Conservation (phyloP, 257 asterid genomes). For the Cruciata laevipes region DNA sequence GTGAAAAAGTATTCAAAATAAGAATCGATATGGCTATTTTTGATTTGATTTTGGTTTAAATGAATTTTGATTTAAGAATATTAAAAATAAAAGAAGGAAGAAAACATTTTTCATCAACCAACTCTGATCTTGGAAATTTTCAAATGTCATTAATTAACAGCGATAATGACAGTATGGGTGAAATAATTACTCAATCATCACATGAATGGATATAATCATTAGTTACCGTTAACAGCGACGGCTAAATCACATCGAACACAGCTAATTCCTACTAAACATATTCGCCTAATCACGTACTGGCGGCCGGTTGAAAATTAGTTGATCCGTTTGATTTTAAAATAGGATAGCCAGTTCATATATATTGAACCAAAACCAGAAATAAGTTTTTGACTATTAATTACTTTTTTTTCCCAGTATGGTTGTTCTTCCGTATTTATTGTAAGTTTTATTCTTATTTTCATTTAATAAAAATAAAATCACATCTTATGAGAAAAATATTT, state of each 20-base stretch:
- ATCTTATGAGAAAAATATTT: too few relatives aligned
- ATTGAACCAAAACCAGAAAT: background rate
- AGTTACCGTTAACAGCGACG: background rate
- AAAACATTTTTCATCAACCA: background rate
- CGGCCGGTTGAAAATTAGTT: conserved; percentile 7
- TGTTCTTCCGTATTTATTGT: too few relatives aligned
- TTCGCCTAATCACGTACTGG: conserved; percentile 9
- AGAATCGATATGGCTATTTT: too few relatives aligned
- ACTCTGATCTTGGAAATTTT: background rate
- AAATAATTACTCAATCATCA: background rate
- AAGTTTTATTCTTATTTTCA: too few relatives aligned
- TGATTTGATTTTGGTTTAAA: too few relatives aligned
- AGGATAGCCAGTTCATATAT: background rate
- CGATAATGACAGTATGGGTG: background rate
- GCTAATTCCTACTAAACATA: background rate
- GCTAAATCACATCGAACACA: background rate
- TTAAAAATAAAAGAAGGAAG: too few relatives aligned
- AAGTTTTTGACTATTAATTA: too few relatives aligned
- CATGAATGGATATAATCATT: background rate
- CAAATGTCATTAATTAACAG: background rate
- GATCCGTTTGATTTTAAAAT: background rate
- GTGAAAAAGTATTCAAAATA: too few relatives aligned
- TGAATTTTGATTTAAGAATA: too few relatives aligned
- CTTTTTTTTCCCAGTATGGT: too few relatives aligned
- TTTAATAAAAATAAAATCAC: too few relatives aligned